Percentiles rank a stretch among this genome's conserved stretches.
Evolutionary conservation across 805 yeast genomes (phyloP).

Genomic region (Clavispora santaluciae): DNA sequence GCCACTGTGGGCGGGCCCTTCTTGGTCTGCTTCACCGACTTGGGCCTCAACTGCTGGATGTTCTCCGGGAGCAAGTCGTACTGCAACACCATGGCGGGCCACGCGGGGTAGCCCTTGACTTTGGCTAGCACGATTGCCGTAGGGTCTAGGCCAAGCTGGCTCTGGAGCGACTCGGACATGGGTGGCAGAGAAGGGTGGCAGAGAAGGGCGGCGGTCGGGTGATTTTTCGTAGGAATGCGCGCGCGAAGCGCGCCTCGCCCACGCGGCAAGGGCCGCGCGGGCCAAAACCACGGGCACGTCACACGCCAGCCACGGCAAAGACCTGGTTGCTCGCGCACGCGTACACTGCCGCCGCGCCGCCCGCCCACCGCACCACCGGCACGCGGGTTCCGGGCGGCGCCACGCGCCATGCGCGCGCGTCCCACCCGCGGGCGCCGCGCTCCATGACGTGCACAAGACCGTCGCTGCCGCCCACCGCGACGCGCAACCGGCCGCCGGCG

Average conservation of each 20-base stretch:
- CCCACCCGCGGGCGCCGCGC: neutral
- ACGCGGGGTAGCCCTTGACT: constrained; percentile 80
- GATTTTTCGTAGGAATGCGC: too few species aligned
- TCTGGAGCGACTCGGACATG: constrained; percentile 6
- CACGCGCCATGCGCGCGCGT: neutral
- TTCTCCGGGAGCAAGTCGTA: constrained; percentile 54
- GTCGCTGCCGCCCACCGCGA: constrained; percentile 8
- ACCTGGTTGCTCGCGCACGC: neutral
- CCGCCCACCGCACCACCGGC: constrained; percentile 3
- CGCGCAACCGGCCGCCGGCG: neutral
- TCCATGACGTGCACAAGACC: constrained; percentile 5
- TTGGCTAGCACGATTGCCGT: constrained; percentile 54
- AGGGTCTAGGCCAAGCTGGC: constrained; percentile 12
- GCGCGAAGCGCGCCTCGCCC: too few species aligned
- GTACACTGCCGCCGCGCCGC: neutral
- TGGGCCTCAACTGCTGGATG: constrained; percentile 49
- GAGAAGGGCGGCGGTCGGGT: too few species aligned
- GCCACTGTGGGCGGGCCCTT: constrained; percentile 13
- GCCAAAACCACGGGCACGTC: neutral
- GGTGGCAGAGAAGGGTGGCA: neutral
- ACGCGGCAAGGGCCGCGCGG: too few species aligned
- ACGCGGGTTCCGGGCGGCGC: neutral
- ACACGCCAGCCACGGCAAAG: neutral
- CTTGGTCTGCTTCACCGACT: constrained; percentile 25
- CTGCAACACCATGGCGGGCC: constrained; percentile 85